Base-by-base conservation (phyloP, 352 stramenopile species). In the Hyaloperonospora brassicae region DNA sequence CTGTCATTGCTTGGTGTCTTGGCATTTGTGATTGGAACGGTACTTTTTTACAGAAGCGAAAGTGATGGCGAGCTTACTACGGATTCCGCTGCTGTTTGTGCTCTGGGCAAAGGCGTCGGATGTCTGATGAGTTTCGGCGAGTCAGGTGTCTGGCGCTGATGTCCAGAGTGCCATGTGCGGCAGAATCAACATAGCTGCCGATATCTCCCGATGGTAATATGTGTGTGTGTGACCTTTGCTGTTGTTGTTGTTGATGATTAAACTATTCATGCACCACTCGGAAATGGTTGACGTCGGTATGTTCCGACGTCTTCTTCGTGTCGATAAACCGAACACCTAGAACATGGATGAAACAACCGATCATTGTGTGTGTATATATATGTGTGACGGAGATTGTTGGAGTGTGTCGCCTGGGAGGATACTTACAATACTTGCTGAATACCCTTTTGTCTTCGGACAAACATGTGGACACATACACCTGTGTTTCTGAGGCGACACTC, bases 11-110 rank as follows among this genome's bases (percentile, higher is more conserved):
- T 50, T 55, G 55, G 52, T 54, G 54, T 44, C 41, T 50, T 55
- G 55, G 70, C 65, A 83, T 72, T 90, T 88, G 80, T 89, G 69
- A 89, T 89, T 90, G 79, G 66, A 72, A 67, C 77, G 78, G 82
- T 93, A 93, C 82, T 93, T 87, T 87, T 79, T 73, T 60, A 75
- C 75, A 79, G 81, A 91, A 93, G 83, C 83, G 64, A 93, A 31
- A 93, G 61, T 53, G 50, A 87, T 54, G 80, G 81, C 75, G 68
- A 87, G 69, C 78, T 88, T 93, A 83, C 83, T 93, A 93, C 83
- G 83, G 83, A 93, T 81, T 74, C 51, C 58, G 56, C 54, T 70
- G 72, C 63, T 72, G 65, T 70, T 61, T 62, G 50, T 41, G 39
- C 23, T 9, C 22, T 25, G 8, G 3, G 17, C n/a, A 35, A 9